phyloP scores from a whole-genome alignment of 2,329 filamentous ascomycete genomes.

The Fusarium citri region DNA sequence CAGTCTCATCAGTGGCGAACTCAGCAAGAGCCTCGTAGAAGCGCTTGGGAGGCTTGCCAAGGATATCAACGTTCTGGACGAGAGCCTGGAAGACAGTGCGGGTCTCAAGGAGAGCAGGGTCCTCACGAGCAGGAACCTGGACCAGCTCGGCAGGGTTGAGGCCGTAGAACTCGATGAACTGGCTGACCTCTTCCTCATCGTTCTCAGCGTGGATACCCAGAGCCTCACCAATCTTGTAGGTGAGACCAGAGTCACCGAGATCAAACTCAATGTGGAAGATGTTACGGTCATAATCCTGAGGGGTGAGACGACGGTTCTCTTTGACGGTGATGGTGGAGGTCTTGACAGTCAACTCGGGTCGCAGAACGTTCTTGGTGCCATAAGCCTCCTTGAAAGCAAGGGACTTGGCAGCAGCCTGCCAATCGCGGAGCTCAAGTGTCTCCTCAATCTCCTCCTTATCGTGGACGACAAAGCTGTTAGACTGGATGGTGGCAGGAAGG shows the following conservation, averaged over 20 bases:
- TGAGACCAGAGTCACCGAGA: slow-evolving; percentile 88
- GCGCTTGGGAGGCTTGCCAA: slow-evolving; percentile 94
- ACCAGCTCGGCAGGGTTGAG: slow-evolving; percentile 85
- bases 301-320: slow-evolving; percentile 94
- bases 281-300: slow-evolving; percentile 90
- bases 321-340: slow-evolving; percentile 90
- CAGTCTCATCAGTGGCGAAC: slow-evolving; percentile 83
- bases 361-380: slow-evolving; percentile 76
- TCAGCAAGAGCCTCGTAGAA: slow-evolving; percentile 95
- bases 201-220: slow-evolving; percentile 97
- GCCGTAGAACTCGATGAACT: slow-evolving; percentile 92
- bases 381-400: slow-evolving; percentile 96
- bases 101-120: slow-evolving; percentile 78
- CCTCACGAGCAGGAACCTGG: slow-evolving; percentile 89
- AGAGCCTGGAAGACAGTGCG: slow-evolving; percentile 94
- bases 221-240: slow-evolving; percentile 96
- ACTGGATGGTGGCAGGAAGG: slow-evolving; percentile 73
- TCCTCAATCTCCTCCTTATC: slow-evolving; percentile 80
- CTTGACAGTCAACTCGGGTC: slow-evolving; percentile 87
- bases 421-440: slow-evolving; percentile 73
- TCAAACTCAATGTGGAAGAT: slow-evolving; percentile 99
- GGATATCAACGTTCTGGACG: slow-evolving; percentile 93
- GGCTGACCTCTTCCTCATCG: slow-evolving; percentile 78
- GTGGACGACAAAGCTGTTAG: slow-evolving; percentile 86
- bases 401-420: slow-evolving; percentile 87